Evolutionary conservation across 257 asterid genomes (phyloP).

Genomic region (Gentiana macrophylla): DNA sequence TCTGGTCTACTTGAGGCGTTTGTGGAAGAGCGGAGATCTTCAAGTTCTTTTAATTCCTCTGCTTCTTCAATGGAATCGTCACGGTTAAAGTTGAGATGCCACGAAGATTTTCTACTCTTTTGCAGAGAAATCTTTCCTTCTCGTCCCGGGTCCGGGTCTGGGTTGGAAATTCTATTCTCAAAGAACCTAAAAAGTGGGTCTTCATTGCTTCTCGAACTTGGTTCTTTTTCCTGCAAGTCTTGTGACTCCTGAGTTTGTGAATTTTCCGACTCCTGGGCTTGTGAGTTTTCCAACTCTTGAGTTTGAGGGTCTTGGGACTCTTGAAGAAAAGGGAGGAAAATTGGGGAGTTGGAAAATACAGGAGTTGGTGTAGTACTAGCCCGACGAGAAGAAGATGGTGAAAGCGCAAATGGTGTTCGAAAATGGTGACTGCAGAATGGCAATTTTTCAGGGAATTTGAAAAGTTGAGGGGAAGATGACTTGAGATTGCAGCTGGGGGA

Average conservation of each 20-base stretch:
- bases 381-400: constrained; percentile 20
- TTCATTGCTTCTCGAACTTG: constrained; percentile 11
- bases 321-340: constrained; percentile 65
- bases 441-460: too few species aligned
- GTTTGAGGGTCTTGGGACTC: constrained; percentile 35
- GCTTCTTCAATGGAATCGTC: constrained; percentile 16
- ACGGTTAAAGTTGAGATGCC: constrained; percentile 52
- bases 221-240: constrained; percentile 14
- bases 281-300: constrained; percentile 15
- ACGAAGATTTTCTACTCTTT: constrained; percentile 54
- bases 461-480: too few species aligned
- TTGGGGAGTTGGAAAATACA: constrained; percentile 23
- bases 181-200: constrained; percentile 75
- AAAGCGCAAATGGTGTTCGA: background rate
- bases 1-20: constrained; percentile 6
- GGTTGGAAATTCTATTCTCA: constrained; percentile 27
- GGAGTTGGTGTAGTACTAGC: constrained; percentile 22
- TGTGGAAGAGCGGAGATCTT: constrained; percentile 3
- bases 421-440: too few species aligned
- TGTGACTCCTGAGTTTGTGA: constrained; percentile 24
- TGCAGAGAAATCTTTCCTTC: constrained; percentile 54
- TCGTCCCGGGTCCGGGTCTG: constrained; percentile 46
- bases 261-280: constrained; percentile 19
- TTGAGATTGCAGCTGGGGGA: too few species aligned
- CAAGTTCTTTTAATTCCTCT: constrained; percentile 5